These are phyloP conservation scores for Moringa oleifera DNA, from an alignment of 345 rosid genomes.

Conservation along the genomic window DNA sequence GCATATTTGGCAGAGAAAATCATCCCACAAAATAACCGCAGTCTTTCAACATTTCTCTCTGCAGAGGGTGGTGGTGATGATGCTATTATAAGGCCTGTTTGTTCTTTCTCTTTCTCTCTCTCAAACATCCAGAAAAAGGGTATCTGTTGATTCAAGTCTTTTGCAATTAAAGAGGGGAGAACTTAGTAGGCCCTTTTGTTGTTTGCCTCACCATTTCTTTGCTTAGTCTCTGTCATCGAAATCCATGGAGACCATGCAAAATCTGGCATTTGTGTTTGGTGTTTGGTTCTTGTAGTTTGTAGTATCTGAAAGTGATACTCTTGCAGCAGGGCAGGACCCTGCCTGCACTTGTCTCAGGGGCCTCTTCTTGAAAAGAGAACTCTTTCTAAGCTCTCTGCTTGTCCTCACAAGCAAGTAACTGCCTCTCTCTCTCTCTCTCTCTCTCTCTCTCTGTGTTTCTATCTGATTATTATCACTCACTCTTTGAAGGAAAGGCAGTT, in stretches of 20 bases:
- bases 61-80: background rate
- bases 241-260: conserved; percentile 18
- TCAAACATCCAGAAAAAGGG: background rate
- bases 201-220: conserved; percentile 9
- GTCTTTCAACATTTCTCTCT: conserved; percentile 17
- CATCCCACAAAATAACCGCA: conserved; percentile 6
- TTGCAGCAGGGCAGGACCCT: background rate
- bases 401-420: too few species aligned
- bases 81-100: too few species aligned
- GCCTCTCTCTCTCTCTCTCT: background rate
- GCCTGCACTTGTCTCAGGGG: too few species aligned
- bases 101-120: too few species aligned
- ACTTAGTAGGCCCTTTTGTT: too few species aligned
- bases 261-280: conserved; percentile 5
- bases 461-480: background rate
- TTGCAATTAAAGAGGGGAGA: background rate
- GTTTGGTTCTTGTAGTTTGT: too few species aligned
- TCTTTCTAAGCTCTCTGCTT: too few species aligned
- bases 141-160: background rate
- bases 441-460: too few species aligned
- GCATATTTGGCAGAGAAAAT: too few species aligned
- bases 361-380: too few species aligned
- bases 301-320: background rate
- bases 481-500: background rate
- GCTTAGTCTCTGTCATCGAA: conserved; percentile 7